Base-by-base conservation (phyloP, 225 moss, liverwort and hornwort genomes). In the Sphagnum contortum region DNA sequence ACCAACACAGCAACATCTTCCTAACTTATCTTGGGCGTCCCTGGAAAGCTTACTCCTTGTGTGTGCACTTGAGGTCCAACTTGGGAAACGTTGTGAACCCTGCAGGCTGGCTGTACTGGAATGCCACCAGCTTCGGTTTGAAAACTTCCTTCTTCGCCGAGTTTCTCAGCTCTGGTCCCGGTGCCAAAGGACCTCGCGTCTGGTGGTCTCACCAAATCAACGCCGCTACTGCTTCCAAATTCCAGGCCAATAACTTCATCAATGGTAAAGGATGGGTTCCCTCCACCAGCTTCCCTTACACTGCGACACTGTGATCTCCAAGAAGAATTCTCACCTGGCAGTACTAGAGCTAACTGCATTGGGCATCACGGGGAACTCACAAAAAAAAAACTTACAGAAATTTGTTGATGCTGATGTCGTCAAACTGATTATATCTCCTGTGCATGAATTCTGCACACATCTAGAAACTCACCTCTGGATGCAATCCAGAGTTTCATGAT, bases 101-200 rank as follows among this genome's bases (percentile, higher is more conserved):
- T 0, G 47, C 50, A 29, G 94, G 94, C 8, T 94, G 94, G 91
- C 3, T 87, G 48, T 76, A 81, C 3, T 94, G 94, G 94, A 81
- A 76, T 65, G 80, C 75, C 47, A 69, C 78, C 5, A 29, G 29
- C 29, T 94, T 83, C 10, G 90, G 87, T 0, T 65, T 91, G 49
- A 76, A 77, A 70, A 84, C 87, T 0, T 84, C 89, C 0, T 80
- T 80, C 57, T 94, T 83, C 44, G 94, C 87, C 0, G 91, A 91
- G 75, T 87, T 73, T 14, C 69, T 58, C 6, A 59, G 62, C 59
- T 55, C 46, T 6, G 67, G 94, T 67, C 60, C 91, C 62, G 29
- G 85, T n/a, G 69, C 77, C 3, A 29, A 6, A 8, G 29, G 52
- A 14, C 47, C 57, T 5, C 60, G 82, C 54, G 77, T 86, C 47